phyloP scores from a whole-genome alignment of 768 basidiomycete species.

The Gautieria morchelliformis region DNA sequence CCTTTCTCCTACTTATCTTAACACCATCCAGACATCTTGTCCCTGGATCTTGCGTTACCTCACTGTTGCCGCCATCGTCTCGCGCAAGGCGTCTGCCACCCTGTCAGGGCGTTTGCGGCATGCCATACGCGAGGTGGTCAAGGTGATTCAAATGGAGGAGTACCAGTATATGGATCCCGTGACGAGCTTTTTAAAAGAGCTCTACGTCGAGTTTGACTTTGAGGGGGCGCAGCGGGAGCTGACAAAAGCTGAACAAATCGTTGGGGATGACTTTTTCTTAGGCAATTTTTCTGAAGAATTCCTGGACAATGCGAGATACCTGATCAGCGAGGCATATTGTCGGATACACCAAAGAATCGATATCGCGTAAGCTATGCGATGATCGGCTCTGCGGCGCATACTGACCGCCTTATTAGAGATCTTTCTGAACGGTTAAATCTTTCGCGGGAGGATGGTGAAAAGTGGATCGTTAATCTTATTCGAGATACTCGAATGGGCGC shows the following conservation, averaged over 20 bases:
- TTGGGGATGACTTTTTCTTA: slow-evolving; percentile 91
- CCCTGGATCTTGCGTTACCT: slow-evolving; percentile 96
- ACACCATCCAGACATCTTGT: slow-evolving; percentile 93
- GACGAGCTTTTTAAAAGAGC: slow-evolving; percentile 85
- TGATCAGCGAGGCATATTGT: slow-evolving; percentile 97
- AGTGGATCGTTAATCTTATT: slow-evolving; percentile 99
- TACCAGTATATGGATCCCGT: slow-evolving; percentile 95
- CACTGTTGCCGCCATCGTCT: slow-evolving; percentile 85
- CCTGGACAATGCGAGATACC: slow-evolving; percentile 90
- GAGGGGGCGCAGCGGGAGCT: slow-evolving; percentile 86
- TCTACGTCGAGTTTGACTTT: slow-evolving; percentile 95
- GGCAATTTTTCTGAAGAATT: slow-evolving; percentile 87
- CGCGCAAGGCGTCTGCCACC: slow-evolving; percentile 58
- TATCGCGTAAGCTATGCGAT: slow-evolving; percentile 48
- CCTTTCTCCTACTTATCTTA: slow-evolving; percentile 93
- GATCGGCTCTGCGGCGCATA: not conserved
- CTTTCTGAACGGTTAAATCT: slow-evolving; percentile 90
- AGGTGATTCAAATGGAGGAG: slow-evolving; percentile 89
- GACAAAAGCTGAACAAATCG: slow-evolving; percentile 66
- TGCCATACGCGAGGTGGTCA: slow-evolving; percentile 85
- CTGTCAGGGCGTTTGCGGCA: slow-evolving; percentile 70
- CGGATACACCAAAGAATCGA: slow-evolving; percentile 91
- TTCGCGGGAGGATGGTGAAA: slow-evolving; percentile 91
- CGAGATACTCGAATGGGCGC: slow-evolving; percentile 94
- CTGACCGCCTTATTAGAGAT: slow-evolving; percentile 41